Base-by-base conservation (phyloP, 805 yeast genomes). In the Metschnikowia orientalis region DNA sequence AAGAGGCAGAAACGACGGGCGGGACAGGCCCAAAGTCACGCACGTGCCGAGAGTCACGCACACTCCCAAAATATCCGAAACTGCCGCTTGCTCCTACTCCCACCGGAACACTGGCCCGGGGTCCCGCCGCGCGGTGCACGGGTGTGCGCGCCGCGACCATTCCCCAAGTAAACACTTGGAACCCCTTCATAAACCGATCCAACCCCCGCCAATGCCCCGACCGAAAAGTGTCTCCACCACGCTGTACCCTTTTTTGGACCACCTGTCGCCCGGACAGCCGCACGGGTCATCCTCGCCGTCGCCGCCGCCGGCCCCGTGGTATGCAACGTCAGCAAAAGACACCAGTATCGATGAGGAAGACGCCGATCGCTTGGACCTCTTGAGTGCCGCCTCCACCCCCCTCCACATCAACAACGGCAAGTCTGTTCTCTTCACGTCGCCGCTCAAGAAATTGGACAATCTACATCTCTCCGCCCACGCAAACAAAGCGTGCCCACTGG, bases 381-480 rank as follows among this genome's bases (percentile, higher is more conserved):
- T 48, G 21, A 47, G 48, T 3, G 48, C 48, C 2, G 55, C 56
- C 1, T 50, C 56, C 10, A 54, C 59, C 6, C 59, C 59, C 6
- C 37, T 51, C 18, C 41, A 41, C 23, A 38, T 39, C 14, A 39
- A 40, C 21, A 34, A 37, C 22, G 30, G 31, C 19, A 37, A 35
- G 11, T 40, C 51, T 10, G 34, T 37, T 11, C 26, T 50, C 15
- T 53, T 54, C 23, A 25, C 56, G 13, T 63, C 69, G 6, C 71
- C 71, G 11, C 54, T 63, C 35, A 54, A 52, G 28, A 53, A 54
- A 34, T 51, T 65, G 17, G 57, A 60, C 36, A 53, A 57, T 21
- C 44, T 65, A 16, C 63, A 64, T 37, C 30, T 44, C 22, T 34
- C 37, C 25, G 13, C n/a, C n/a, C n/a, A n/a, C n/a, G n/a, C 26